Evolutionary conservation across 2,329 filamentous ascomycete genomes (phyloP).

Genomic region (Phoma sp.): DNA sequence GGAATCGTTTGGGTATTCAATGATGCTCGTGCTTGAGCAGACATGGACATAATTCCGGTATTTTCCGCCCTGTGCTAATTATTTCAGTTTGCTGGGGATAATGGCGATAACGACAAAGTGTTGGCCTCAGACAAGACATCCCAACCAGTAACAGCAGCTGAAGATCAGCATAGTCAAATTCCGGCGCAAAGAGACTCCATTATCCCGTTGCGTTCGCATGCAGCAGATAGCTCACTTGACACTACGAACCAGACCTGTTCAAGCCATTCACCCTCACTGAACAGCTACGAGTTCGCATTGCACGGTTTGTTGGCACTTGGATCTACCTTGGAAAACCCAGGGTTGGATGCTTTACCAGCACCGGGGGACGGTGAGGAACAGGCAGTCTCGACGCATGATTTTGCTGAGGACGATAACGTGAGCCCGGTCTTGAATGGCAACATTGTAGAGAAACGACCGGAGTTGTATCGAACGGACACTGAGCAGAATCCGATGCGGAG

Average conservation of each 20-base stretch:
- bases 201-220: neutral
- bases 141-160: neutral
- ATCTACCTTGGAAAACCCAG: neutral
- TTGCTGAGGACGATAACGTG: neutral
- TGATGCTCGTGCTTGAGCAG: too few relatives aligned
- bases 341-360: neutral
- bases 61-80: neutral
- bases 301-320: slow-evolving; percentile 30
- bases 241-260: neutral
- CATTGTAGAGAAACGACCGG: neutral
- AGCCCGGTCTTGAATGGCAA: neutral
- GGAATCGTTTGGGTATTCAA: too few relatives aligned
- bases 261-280: slow-evolving; percentile 16
- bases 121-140: neutral
- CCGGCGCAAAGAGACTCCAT: neutral
- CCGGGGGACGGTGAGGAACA: neutral
- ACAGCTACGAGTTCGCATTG: slow-evolving; percentile 30
- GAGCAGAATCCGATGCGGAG: neutral
- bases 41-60: too few relatives aligned
- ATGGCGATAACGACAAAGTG: neutral
- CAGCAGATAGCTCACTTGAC: neutral
- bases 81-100: neutral
- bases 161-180: neutral
- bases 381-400: neutral
- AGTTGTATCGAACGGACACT: neutral